Percentiles rank a stretch among this genome's conserved stretches.
Evolutionary conservation across 179 eudicot species (phyloP).

Genomic region (Patellifolia procumbens): DNA sequence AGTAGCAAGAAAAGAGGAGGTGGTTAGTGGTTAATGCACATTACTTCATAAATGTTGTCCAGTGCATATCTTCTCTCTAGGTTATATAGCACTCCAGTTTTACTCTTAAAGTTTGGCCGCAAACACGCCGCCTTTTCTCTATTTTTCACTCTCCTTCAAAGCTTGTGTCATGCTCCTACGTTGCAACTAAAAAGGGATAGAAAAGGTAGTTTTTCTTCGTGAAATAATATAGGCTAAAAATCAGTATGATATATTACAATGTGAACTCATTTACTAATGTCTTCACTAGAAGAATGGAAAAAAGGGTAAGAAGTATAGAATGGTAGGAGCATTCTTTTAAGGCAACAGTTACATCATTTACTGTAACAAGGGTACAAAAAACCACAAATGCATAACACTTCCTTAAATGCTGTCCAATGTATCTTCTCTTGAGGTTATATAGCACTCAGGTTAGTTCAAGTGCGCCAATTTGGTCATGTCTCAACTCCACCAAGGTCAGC

Average conservation of each 20-base stretch:
- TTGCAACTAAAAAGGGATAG: too few relatives aligned
- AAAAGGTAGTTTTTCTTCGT: too few relatives aligned
- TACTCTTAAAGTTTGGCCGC: too few relatives aligned
- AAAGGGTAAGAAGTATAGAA: neutral
- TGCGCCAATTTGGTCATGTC: slow-evolving; percentile 98
- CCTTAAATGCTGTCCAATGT: slow-evolving; percentile 92
- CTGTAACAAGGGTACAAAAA: neutral
- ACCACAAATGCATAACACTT: slow-evolving; percentile 32
- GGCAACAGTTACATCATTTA: neutral
- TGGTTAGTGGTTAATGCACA: too few relatives aligned
- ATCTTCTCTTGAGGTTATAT: slow-evolving; percentile 89
- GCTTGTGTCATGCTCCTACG: too few relatives aligned
- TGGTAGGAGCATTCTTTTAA: neutral
- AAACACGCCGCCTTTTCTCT: too few relatives aligned
- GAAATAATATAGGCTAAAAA: neutral
- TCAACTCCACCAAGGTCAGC: slow-evolving; percentile 97
- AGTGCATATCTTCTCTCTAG: slow-evolving; percentile 85
- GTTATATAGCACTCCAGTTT: slow-evolving; percentile 94
- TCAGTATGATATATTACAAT: neutral
- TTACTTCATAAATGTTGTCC: slow-evolving; percentile 85
- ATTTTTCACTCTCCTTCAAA: too few relatives aligned
- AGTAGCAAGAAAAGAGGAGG: too few relatives aligned
- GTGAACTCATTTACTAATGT: neutral
- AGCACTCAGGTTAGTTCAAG: slow-evolving; percentile 93
- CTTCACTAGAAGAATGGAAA: neutral